These are phyloP conservation scores for Phyllachora maydis DNA, from an alignment of 2,329 filamentous ascomycete species.

Conservation along the genomic window DNA sequence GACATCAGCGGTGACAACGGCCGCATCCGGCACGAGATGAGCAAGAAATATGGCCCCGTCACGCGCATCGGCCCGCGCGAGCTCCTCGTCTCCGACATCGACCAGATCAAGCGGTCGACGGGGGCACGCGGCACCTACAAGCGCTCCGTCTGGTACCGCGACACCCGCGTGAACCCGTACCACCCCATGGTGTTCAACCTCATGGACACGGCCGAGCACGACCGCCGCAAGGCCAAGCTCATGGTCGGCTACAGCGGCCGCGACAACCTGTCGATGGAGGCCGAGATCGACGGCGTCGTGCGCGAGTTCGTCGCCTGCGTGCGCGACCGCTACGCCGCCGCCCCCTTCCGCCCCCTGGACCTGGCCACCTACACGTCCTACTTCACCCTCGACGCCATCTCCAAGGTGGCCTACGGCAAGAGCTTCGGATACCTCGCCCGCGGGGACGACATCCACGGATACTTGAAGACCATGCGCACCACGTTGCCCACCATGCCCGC, in stretches of 20 bases:
- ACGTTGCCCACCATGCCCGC: conserved; percentile 16
- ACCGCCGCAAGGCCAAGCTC: conserved; percentile 9
- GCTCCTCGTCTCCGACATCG: conserved; percentile 13
- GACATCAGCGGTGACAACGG: conserved; percentile 7
- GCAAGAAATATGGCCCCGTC: conserved; percentile 8
- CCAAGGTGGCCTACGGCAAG: conserved; percentile 19
- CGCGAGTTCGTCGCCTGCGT: conserved; percentile 4
- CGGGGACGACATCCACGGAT: conserved; percentile 18
- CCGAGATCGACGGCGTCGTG: conserved; percentile 7
- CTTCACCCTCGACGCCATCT: conserved; percentile 26
- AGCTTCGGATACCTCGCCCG: conserved; percentile 17
- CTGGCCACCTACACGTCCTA: conserved; percentile 19
- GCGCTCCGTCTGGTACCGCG: conserved; percentile 18
- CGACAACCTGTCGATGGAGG: conserved; percentile 9
- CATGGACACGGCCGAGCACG: conserved; percentile 8
- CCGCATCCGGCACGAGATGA: conserved; percentile 6
- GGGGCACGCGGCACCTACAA: conserved; percentile 10
- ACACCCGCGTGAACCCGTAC: conserved; percentile 23
- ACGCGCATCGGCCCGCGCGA: conserved; percentile 15
- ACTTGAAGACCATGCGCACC: conserved; percentile 15
- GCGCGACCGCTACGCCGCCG: conserved; percentile 1
- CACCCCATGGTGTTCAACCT: conserved; percentile 25
- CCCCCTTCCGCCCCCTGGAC: conserved; percentile 14
- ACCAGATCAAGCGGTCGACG: conserved; percentile 10
- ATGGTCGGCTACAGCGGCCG: conserved; percentile 9